These are phyloP conservation scores for Hypoxylon sp. DNA, from an alignment of 2,329 filamentous ascomycete genomes.

Conservation along the genomic window DNA sequence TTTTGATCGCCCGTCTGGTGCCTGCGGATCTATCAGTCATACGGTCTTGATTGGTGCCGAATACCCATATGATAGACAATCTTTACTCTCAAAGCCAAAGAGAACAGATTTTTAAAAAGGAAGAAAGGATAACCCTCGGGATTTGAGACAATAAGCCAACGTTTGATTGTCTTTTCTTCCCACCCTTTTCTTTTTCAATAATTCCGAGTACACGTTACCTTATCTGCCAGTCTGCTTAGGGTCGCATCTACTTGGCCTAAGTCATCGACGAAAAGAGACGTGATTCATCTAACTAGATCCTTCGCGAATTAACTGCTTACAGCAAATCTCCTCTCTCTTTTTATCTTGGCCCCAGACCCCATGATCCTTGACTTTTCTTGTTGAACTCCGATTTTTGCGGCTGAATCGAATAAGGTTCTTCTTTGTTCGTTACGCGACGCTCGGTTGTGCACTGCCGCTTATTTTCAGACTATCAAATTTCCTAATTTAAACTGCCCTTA, in stretches of 20 bases:
- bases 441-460: constrained; percentile 41
- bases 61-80: constrained; percentile 28
- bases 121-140: constrained; percentile 7
- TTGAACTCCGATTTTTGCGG: constrained; percentile 40
- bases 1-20: constrained; percentile 40
- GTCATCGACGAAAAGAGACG: constrained; percentile 14
- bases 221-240: constrained; percentile 10
- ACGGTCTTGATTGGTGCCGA: constrained; percentile 37
- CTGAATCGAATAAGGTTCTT: constrained; percentile 34
- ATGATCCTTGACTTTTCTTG: constrained; percentile 28
- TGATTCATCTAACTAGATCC: constrained; percentile 32
- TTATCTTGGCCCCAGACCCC: constrained; percentile 13
- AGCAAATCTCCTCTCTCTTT: constrained; percentile 15
- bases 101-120: constrained; percentile 19
- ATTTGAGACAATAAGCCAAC: constrained; percentile 24
- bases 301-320: constrained; percentile 17
- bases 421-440: constrained; percentile 31
- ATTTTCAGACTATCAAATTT: constrained; percentile 27
- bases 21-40: constrained; percentile 43
- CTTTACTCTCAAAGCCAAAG: constrained; percentile 15
- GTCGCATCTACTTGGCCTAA: constrained; percentile 21
- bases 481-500: constrained; percentile 35
- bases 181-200: neutral
- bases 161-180: constrained; percentile 8
- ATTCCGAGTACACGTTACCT: neutral